Evolutionary conservation across 345 rosid species (phyloP), one percentile per base, ranked within the genome.

Genomic region (Ricinus communis): DNA sequence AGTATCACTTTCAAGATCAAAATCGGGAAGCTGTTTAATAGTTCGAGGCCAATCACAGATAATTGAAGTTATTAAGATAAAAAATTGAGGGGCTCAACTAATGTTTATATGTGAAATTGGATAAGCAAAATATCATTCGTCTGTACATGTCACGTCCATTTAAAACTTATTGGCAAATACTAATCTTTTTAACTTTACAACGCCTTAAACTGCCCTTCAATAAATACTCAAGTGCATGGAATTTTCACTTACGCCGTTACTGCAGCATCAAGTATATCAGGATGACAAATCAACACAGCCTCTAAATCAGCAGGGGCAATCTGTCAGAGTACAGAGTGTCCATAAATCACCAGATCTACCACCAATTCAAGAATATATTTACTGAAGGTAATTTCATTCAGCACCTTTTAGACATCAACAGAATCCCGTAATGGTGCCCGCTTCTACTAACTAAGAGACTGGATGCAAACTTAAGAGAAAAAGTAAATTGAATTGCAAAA

Each of bases 241-340:
- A 41, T 13, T 52, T 14, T 47, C 19, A 72, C 93, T 82, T 81
- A 91, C 94, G 78, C 85, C 70, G 87, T 85, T 52, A 91, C 91
- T 47, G 93, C 96, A 52, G 81, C 94, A 70, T 93, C 98, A 5
- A 84, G 73, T 58, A 93, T 84, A 64, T 85, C 85, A 3, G 94
- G 96, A 80, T 93, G 93, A 62, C 85, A 71, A 59, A 87, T 83
- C 76, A 91, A 70, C 36, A 86, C 79, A 62, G 91, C 85, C 74
- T 91, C 98, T 43, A 93, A 82, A 84, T 91, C 97, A 77, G 94
- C 97, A 66, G 97, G 97, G 56, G 98, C 85, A 54, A 93, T 87
- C 98, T 91, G 89, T 68, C 71, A 45, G 68, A 45, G 8, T 28
- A 19, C 68, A 68, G 27, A 22, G 25, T 58, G 56, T 55, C 54